Evolutionary conservation across 1,284 basidiomycete species (phyloP).

Genomic region (Tilletia walkeri): DNA sequence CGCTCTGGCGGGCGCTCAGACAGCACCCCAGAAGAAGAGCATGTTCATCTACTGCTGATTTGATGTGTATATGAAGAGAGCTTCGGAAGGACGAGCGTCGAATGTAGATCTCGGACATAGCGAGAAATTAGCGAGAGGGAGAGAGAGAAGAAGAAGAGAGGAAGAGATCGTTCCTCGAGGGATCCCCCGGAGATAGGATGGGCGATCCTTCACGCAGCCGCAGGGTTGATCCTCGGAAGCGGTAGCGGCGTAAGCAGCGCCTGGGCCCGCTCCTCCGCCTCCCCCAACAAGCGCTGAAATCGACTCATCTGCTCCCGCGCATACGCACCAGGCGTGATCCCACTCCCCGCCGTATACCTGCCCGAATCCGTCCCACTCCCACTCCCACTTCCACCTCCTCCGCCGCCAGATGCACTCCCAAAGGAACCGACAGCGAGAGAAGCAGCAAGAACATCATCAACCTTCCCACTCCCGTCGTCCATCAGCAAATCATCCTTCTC

Average conservation of each 20-base stretch:
- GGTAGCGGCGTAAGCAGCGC: constrained; percentile 9
- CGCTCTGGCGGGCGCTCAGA: no score
- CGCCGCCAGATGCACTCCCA: not conserved
- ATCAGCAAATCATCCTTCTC: constrained; percentile 5
- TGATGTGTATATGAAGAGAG: no score
- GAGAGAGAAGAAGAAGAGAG: no score
- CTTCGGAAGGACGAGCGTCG: no score
- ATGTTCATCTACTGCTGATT: no score
- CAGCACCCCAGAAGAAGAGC: no score
- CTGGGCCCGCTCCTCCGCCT: constrained; percentile 15
- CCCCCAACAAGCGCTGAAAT: constrained; percentile 1
- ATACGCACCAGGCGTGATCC: constrained; percentile 7
- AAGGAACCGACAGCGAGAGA: not conserved
- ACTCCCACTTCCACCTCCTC: not conserved
- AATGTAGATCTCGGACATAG: no score
- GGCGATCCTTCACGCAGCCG: not conserved
- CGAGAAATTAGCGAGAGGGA: no score
- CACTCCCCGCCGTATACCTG: constrained; percentile 13
- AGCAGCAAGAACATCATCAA: not conserved
- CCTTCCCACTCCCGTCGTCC: constrained; percentile 1
- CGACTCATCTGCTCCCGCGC: constrained; percentile 15
- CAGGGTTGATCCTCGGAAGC: not conserved
- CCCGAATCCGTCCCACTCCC: not conserved
- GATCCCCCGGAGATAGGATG: no score
- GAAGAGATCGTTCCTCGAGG: no score